Conservation (phyloP, 2,329 filamentous ascomycete species). For the Aspergillus sp. region DNA sequence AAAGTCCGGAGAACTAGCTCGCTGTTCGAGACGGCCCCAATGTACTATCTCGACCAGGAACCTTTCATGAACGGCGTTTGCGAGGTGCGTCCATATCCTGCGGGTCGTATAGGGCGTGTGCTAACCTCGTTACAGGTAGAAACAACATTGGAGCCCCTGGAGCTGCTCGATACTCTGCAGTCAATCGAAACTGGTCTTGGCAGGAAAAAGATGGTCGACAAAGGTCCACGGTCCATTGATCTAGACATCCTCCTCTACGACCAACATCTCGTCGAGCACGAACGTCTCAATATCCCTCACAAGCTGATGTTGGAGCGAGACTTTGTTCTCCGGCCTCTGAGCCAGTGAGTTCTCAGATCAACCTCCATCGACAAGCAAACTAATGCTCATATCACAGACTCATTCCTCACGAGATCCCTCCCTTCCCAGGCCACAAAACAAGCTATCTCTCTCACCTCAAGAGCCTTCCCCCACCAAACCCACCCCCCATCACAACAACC, state of each 20-base stretch:
- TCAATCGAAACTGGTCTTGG: slow-evolving; percentile 78
- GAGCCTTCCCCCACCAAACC: slow-evolving; percentile 34
- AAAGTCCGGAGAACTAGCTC: slow-evolving; percentile 76
- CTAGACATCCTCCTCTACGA: slow-evolving; percentile 88
- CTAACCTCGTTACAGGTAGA: slow-evolving; percentile 61
- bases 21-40: slow-evolving; percentile 91
- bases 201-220: slow-evolving; percentile 81
- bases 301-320: slow-evolving; percentile 82
- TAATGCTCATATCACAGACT: slow-evolving; percentile 31
- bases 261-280: slow-evolving; percentile 62
- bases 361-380: neutral
- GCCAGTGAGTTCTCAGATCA: slow-evolving; percentile 40
- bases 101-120: neutral
- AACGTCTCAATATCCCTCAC: slow-evolving; percentile 82
- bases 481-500: slow-evolving; percentile 40
- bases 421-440: slow-evolving; percentile 26
- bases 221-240: slow-evolving; percentile 92
- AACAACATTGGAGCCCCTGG: slow-evolving; percentile 72
- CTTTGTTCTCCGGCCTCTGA: slow-evolving; percentile 86
- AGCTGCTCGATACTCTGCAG: slow-evolving; percentile 78
- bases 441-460: slow-evolving; percentile 38
- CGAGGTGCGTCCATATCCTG: slow-evolving; percentile 64
- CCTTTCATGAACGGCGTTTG: slow-evolving; percentile 90
- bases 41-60: slow-evolving; percentile 91
- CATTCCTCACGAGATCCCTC: slow-evolving; percentile 41